Base-by-base conservation (phyloP, 2,329 filamentous ascomycete species). In the Didymellaceae sp. region DNA sequence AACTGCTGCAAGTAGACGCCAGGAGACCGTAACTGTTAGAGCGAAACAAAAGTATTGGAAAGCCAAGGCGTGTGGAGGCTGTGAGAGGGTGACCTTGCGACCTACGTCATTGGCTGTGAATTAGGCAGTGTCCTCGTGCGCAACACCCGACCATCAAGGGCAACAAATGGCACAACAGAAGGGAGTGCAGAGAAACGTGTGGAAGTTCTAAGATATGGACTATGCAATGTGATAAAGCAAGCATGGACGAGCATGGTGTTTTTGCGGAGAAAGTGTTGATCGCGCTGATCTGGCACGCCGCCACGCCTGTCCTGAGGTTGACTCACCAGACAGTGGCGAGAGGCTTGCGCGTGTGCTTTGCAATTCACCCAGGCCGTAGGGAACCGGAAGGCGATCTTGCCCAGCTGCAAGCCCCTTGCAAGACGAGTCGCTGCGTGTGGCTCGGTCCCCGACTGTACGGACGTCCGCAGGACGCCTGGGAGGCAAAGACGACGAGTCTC, bases 91-190 rank as follows among this genome's bases (percentile, higher is more conserved):
- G 37, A 43, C 26, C 30, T 31, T 42, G 45, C 28, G 46, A 44
- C 40, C 33, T 63, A 66, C 65, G 63, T 70, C 64, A 68, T 63
- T 59, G 58, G 53, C 39, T 46, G 26, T 11, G n/a, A 44, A 39
- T 16, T 45, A 24, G 43, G 26, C 33, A 24, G 17, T 22, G 56
- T 35, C 54, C 50, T 51, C 57, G 49, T 56, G 55, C 58, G 42
- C 53, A 45, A 39, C 47, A 35, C 14, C n/a, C 48, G 45, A 45
- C 48, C 18, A 50, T 32, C 37, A 33, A 13, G 8, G 30, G 37
- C 13, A 41, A 30, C 41, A 31, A 38, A 42, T 45, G 7, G 31
- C 22, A 17, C 16, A 45, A 11, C 26, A 28, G 9, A 8, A 17
- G 31, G 21, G 31, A 37, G 42, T 44, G 45, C 45, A 42, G 38